These are phyloP conservation scores for Parastagonospora nodorum DNA, from an alignment of 2,329 filamentous ascomycete genomes.

Conservation along the genomic window DNA sequence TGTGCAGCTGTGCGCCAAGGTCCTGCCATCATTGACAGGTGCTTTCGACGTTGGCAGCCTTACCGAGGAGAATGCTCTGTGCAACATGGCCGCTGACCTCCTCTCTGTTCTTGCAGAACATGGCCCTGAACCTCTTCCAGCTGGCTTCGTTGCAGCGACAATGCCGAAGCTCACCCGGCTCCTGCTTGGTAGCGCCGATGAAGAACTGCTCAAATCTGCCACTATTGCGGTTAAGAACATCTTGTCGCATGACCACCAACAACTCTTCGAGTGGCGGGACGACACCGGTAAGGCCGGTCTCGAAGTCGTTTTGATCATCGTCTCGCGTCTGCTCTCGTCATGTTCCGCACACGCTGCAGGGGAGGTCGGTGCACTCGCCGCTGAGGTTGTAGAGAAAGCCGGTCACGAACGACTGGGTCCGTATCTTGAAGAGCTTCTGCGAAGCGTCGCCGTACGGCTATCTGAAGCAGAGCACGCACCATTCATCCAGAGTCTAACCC, in stretches of 20 bases:
- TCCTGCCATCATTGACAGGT: constrained; percentile 83
- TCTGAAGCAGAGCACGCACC: constrained; percentile 80
- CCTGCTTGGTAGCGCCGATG: constrained; percentile 82
- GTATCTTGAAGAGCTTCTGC: constrained; percentile 84
- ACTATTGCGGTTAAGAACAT: constrained; percentile 88
- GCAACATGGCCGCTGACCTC: constrained; percentile 86
- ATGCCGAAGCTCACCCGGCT: constrained; percentile 87
- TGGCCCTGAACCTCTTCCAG: constrained; percentile 81
- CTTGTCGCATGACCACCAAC: constrained; percentile 84
- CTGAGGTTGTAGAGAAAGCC: constrained; percentile 93
- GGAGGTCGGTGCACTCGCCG: constrained; percentile 93
- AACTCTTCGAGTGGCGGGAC: constrained; percentile 87
- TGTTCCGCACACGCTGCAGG: constrained; percentile 87
- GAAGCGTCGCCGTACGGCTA: constrained; percentile 84
- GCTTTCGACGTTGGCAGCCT: constrained; percentile 88
- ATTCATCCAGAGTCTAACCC: constrained; percentile 93
- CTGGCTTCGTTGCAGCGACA: constrained; percentile 81
- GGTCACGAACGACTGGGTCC: constrained; percentile 89
- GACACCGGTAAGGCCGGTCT: constrained; percentile 77
- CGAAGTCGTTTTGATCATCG: constrained; percentile 87
- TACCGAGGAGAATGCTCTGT: constrained; percentile 81
- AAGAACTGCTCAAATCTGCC: constrained; percentile 83
- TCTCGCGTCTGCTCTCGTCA: constrained; percentile 85
- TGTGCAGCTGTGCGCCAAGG: constrained; percentile 78
- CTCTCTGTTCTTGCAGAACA: constrained; percentile 80